These are phyloP conservation scores for Chaetomiaceae sp. DNA, from an alignment of 2,329 filamentous ascomycete genomes.

Conservation along the genomic window DNA sequence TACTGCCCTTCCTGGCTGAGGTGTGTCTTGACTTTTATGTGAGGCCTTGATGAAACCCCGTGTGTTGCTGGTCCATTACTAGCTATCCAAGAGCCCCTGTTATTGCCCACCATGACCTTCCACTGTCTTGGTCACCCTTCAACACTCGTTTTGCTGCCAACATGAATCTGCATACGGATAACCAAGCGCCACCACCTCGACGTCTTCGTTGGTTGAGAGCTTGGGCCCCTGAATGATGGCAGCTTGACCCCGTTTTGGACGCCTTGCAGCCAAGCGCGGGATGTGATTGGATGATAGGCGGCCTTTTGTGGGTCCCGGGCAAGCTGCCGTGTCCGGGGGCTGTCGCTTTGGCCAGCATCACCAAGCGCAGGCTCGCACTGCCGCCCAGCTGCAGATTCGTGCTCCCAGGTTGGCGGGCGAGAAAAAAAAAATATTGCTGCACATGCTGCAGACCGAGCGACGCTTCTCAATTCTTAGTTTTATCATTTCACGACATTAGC, in stretches of 20 bases:
- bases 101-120: too few species aligned
- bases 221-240: neutral
- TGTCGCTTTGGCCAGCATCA: conserved; percentile 23
- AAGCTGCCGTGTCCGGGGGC: conserved; percentile 16
- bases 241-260: conserved; percentile 26
- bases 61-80: too few species aligned
- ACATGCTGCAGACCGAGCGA: neutral
- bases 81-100: too few species aligned
- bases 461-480: neutral
- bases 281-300: conserved; percentile 31
- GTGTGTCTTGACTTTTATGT: too few species aligned
- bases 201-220: too few species aligned
- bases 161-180: too few species aligned
- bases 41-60: too few species aligned
- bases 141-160: too few species aligned
- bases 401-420: conserved; percentile 17
- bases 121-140: too few species aligned
- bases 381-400: conserved; percentile 22
- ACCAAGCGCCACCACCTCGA: too few species aligned
- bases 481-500: neutral
- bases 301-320: conserved; percentile 9
- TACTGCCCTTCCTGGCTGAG: too few species aligned
- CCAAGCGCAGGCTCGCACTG: conserved; percentile 15
- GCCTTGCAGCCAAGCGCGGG: conserved; percentile 34
- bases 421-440: conserved; percentile 12